phyloP scores from a whole-genome alignment of 139 green algal species.

The Volvox africanus region DNA sequence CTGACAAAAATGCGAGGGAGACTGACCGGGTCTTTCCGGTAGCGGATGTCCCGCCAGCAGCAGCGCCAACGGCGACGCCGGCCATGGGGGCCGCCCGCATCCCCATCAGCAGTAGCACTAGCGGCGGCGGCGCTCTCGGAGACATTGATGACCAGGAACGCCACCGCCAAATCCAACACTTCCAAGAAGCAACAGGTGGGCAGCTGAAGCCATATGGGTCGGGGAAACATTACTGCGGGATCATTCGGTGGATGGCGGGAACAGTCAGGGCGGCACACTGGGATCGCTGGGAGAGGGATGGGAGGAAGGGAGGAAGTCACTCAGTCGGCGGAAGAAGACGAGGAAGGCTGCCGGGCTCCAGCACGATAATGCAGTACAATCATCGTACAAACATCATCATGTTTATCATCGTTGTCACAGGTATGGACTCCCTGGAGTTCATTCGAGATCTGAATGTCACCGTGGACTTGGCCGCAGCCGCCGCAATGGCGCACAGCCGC shows the following conservation, averaged over 20 bases:
- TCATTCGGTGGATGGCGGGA: no score
- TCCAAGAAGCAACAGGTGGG: slow-evolving; percentile 2
- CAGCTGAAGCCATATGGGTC: no score
- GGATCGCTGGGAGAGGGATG: no score
- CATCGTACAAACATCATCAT: no score
- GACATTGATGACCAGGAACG: slow-evolving; percentile 14
- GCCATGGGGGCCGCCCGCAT: neutral
- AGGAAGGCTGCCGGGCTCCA: no score
- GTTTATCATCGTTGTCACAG: neutral
- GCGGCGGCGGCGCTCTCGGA: neutral
- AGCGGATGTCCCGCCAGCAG: neutral
- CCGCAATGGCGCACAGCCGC: neutral
- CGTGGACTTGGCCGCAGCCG: neutral
- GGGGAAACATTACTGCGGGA: no score
- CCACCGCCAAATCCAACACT: neutral
- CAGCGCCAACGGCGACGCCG: neutral
- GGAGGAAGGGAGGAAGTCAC: no score
- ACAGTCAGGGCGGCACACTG: no score
- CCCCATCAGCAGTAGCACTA: neutral
- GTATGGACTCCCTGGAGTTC: slow-evolving; percentile 40
- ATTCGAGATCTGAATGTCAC: slow-evolving; percentile 30
- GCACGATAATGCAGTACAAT: no score
- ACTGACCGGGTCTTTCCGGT: no score
- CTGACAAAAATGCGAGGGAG: no score
- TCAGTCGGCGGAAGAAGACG: no score